Evolutionary conservation across 495 filamentous ascomycete species (phyloP).

Genomic region (Aspergillus affinis): DNA sequence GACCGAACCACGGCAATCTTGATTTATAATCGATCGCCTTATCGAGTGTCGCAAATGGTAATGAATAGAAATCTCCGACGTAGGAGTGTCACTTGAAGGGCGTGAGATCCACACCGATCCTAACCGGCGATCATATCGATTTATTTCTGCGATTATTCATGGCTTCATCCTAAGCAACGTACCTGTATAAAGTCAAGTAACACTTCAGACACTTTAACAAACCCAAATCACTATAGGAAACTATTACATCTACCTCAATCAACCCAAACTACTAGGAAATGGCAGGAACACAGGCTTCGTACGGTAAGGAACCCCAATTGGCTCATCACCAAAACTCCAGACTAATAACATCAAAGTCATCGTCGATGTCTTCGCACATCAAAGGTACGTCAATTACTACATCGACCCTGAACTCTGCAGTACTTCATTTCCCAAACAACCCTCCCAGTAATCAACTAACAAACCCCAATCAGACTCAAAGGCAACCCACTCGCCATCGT

Average conservation of each 20-base stretch:
- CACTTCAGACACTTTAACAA: not conserved
- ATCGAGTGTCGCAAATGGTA: not conserved
- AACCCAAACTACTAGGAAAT: not conserved
- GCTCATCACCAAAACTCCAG: not conserved
- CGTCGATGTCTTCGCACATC: constrained; percentile 67
- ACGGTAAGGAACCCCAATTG: not conserved
- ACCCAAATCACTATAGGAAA: not conserved
- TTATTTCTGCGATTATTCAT: not conserved
- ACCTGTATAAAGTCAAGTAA: not conserved
- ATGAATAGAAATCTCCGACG: not conserved
- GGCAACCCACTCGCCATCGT: constrained; percentile 73
- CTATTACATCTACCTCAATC: not conserved
- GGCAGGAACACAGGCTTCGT: not conserved
- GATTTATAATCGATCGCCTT: not conserved
- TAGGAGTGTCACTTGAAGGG: not conserved
- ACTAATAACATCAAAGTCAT: constrained; percentile 30
- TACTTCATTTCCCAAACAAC: not conserved
- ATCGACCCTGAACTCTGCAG: not conserved
- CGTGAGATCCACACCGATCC: not conserved
- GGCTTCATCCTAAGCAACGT: not conserved
- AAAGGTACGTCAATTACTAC: constrained; percentile 19
- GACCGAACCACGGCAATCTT: not conserved
- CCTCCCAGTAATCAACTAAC: not conserved
- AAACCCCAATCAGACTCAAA: constrained; percentile 32
- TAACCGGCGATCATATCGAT: not conserved